Conservation (phyloP, 371 early-diverging fungal species). For the Sporodiniella umbellata region DNA sequence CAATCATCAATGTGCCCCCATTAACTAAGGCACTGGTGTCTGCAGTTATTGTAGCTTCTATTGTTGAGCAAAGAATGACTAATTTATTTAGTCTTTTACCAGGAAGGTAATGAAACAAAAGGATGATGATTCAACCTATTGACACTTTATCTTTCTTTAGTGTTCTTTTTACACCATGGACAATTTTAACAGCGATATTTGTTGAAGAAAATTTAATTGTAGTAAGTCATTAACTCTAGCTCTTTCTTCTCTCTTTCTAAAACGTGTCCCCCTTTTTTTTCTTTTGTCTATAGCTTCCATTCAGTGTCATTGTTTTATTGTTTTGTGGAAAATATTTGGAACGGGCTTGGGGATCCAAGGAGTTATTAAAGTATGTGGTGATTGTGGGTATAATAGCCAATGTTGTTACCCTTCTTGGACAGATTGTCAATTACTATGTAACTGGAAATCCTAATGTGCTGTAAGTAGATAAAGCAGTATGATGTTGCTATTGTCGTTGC, state of each 20-base stretch:
- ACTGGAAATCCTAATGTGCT: conserved; percentile 53
- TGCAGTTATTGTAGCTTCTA: conserved; percentile 25
- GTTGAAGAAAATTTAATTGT: conserved; percentile 37
- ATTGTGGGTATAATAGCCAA: conserved; percentile 56
- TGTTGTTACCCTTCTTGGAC: conserved; percentile 53
- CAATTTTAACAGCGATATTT: conserved; percentile 39
- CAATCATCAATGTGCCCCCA: conserved; percentile 37
- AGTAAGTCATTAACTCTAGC: too few relatives aligned
- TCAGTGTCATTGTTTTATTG: conserved; percentile 44
- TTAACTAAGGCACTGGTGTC: conserved; percentile 40
- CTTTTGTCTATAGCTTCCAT: conserved; percentile 34
- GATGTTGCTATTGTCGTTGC: too few relatives aligned
- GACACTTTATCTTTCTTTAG: conserved; percentile 8
- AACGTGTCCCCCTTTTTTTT: not conserved
- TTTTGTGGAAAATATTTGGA: conserved; percentile 75
- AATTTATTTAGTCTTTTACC: conserved; percentile 41
- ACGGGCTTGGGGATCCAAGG: conserved; percentile 71
- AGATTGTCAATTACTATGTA: conserved; percentile 56
- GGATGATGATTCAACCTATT: too few relatives aligned
- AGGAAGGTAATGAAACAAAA: conserved; percentile 35
- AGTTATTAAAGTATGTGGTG: conserved; percentile 61
- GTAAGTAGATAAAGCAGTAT: too few relatives aligned
- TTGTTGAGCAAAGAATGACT: too few relatives aligned
- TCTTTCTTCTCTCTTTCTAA: too few relatives aligned
- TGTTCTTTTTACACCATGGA: conserved; percentile 43